Evolutionary conservation across 2,329 filamentous ascomycete species (phyloP).

Genomic region (Aspergillus hortae): DNA sequence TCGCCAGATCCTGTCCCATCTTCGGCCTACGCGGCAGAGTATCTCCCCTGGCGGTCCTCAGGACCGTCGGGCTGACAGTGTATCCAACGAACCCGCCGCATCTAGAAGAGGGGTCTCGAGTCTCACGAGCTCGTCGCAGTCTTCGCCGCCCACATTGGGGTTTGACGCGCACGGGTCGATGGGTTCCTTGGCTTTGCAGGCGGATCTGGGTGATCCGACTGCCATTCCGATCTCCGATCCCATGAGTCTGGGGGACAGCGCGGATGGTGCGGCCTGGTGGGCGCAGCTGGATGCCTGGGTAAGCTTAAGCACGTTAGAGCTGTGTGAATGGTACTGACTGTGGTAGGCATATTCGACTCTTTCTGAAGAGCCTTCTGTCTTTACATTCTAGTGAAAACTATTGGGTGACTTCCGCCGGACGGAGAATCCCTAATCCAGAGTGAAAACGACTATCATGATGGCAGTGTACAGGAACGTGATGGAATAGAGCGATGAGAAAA

Average conservation of each 20-base stretch:
- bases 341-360: neutral
- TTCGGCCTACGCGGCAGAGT: neutral
- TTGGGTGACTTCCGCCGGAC: neutral
- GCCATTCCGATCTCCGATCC: neutral
- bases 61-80: neutral
- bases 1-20: neutral
- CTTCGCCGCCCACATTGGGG: neutral
- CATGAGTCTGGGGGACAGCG: neutral
- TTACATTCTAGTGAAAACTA: neutral
- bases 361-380: neutral
- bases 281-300: neutral
- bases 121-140: neutral
- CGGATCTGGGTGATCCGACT: neutral
- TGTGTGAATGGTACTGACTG: neutral
- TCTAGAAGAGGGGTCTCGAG: neutral
- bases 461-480: no score
- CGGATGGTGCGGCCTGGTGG: neutral
- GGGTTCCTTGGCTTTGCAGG: neutral
- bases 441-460: no score
- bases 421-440: neutral
- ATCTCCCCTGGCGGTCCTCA: neutral
- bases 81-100: neutral
- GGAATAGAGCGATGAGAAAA: no score
- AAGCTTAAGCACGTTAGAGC: neutral
- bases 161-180: neutral